Evolutionary conservation across 768 basidiomycete species (phyloP), one percentile per base, ranked within the genome.

Genomic region (Tricholoma matsutake): DNA sequence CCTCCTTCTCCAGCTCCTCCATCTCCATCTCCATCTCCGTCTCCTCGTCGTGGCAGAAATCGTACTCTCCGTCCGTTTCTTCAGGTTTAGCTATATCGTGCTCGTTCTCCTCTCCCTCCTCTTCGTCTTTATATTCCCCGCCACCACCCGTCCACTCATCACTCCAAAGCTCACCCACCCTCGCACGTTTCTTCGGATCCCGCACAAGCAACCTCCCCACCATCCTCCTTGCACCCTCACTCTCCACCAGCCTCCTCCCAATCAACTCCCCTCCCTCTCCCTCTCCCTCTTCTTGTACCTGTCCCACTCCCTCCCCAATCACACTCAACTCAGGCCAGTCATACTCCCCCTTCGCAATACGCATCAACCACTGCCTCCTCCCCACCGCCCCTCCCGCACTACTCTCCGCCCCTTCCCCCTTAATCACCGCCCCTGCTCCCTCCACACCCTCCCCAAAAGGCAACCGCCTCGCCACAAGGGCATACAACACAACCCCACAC

Each of bases 401-500:
- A 13, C 65, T 64, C 47, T 64, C 70, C 20, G 63, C 71, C 7
- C 71, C 67, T 61, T 73, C 71, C 28, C 73, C 70, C 39, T 85
- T 73, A 83, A 89, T 60, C 64, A 65, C 69, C 20, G 67, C 69
- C 18, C 63, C 68, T 34, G 63, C 65, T 31, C 79, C 54, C 76
- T 72, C 79, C 13, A 72, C 76, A 20, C 78, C 81, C 62, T 83
- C 81, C 2, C 81, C 92, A 75, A 96, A 96, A 4, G 92, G 94
- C 57, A 95, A 71, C 35, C 79, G 73, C 39, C 92, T 80, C 39
- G 81, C 86, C 7, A 87, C 81, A 54, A 95, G 78, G 35, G 89
- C 91, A 72, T 85, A 96, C 11, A 95, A 74, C 54, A 94, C 91
- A n/a, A 94, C 88, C 1, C 93, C 93, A 66, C 88, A 86, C 9